Evolutionary conservation across 176 grass and related monocot species (phyloP).

Genomic region (Poa pratensis): DNA sequence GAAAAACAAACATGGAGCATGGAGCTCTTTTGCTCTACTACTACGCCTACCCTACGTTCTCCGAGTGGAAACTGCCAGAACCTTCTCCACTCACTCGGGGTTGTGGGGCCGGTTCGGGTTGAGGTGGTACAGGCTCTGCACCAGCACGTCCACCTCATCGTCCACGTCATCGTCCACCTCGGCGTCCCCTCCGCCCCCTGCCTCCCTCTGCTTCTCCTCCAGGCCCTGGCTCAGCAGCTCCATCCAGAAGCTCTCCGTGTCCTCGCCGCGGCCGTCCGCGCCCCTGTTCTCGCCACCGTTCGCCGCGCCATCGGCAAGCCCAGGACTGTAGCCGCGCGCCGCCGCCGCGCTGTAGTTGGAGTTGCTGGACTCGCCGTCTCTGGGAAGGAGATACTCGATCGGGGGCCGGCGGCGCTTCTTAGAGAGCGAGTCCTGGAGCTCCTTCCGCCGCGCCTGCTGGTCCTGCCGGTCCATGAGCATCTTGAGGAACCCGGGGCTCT

Average conservation of each 20-base stretch:
- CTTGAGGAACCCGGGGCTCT: constrained; percentile 63
- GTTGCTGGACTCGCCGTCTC: constrained; percentile 27
- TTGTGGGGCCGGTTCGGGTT: constrained; percentile 37
- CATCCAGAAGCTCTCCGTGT: constrained; percentile 84
- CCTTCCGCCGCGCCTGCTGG: constrained; percentile 44
- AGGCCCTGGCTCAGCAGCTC: constrained; percentile 66
- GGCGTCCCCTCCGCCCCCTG: constrained; percentile 7
- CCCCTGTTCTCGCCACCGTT: background rate
- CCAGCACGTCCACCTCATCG: constrained; percentile 60
- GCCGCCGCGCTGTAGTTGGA: background rate
- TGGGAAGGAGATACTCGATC: constrained; percentile 55
- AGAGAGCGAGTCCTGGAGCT: constrained; percentile 76
- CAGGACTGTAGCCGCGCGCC: background rate
- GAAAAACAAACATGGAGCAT: background rate
- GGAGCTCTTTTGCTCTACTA: background rate
- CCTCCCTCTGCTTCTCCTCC: constrained; percentile 31
- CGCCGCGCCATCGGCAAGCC: background rate
- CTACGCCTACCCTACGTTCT: background rate
- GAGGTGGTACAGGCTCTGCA: constrained; percentile 71
- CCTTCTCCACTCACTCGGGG: constrained; percentile 31
- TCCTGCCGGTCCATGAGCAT: constrained; percentile 57
- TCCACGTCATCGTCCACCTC: constrained; percentile 50
- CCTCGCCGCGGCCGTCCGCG: constrained; percentile 22
- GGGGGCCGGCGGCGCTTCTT: constrained; percentile 68
- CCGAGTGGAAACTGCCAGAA: constrained; percentile 29